Conservation (phyloP, 83 land plant genomes). For the Diphasiastrum complanatum region DNA sequence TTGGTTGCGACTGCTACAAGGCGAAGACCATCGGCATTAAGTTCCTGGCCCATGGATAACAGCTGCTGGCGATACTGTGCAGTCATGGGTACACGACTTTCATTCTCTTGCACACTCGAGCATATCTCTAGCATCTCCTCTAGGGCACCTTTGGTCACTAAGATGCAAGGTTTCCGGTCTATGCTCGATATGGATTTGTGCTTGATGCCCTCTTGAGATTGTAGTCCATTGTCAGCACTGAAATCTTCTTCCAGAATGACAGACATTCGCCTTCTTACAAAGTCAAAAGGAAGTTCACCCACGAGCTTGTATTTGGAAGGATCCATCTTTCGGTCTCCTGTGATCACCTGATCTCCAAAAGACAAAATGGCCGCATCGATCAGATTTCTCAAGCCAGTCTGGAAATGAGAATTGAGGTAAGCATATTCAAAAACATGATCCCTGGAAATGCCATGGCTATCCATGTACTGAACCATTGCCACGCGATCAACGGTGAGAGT, state of each 20-base stretch:
- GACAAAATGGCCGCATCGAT: conserved; percentile 51
- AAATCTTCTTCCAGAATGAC: conserved; percentile 34
- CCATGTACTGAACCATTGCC: conserved; percentile 40
- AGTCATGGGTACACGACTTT: conserved; percentile 13
- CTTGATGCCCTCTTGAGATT: too few species aligned
- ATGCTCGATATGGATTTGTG: neutral
- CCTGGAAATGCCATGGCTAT: conserved; percentile 30
- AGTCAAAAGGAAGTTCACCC: conserved; percentile 57
- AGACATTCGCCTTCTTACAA: conserved; percentile 41
- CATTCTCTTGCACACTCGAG: conserved; percentile 28
- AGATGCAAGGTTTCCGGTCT: neutral
- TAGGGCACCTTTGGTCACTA: conserved; percentile 49
- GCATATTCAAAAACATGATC: conserved; percentile 41
- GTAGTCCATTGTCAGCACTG: too few species aligned
- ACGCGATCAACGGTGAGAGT: conserved; percentile 48
- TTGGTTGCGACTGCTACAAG: conserved; percentile 45
- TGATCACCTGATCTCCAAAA: conserved; percentile 36
- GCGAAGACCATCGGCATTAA: conserved; percentile 45
- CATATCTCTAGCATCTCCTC: conserved; percentile 46
- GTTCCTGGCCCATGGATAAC: conserved; percentile 27
- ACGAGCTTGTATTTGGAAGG: conserved; percentile 44
- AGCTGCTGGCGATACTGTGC: conserved; percentile 33
- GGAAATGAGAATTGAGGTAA: conserved; percentile 48
- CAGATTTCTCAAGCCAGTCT: conserved; percentile 43
- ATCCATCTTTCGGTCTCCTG: conserved; percentile 23